phyloP scores from a whole-genome alignment of 176 grass and related monocot genomes.

The Carex cristatella region DNA sequence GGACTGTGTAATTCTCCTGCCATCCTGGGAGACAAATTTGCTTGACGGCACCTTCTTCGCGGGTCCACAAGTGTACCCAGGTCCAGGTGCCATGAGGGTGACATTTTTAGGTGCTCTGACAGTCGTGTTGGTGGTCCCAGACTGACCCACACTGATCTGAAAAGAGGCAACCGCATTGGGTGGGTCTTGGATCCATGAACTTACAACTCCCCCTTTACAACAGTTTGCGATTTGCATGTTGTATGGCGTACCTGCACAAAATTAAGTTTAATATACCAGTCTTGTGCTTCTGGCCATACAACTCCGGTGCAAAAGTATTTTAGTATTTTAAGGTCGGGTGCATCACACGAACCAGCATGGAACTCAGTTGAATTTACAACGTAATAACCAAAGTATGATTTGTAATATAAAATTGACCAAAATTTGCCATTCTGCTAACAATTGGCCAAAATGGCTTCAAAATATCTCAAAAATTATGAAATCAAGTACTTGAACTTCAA shows the following conservation, averaged over 20 bases:
- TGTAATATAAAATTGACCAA: not conserved
- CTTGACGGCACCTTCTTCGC: slow-evolving; percentile 44
- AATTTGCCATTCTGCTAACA: not conserved
- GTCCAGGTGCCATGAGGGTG: slow-evolving; percentile 49
- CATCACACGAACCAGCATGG: not conserved
- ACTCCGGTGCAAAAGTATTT: not conserved
- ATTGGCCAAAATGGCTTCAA: not conserved
- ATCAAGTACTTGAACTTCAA: not conserved
- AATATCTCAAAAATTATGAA: not conserved
- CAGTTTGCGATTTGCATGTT: slow-evolving; percentile 61
- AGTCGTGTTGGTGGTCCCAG: slow-evolving; percentile 65
- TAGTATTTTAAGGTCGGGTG: not conserved
- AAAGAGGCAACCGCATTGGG: slow-evolving; percentile 43
- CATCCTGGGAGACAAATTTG: slow-evolving; percentile 51
- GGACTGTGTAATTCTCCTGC: slow-evolving; percentile 60
- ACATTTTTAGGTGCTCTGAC: slow-evolving; percentile 45
- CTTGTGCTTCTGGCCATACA: not conserved
- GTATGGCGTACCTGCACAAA: slow-evolving; percentile 24
- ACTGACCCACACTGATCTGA: slow-evolving; percentile 57
- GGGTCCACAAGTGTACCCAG: slow-evolving; percentile 57
- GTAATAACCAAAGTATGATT: not conserved
- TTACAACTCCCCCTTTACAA: slow-evolving; percentile 66
- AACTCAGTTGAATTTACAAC: not conserved
- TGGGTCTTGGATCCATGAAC: slow-evolving; percentile 62
- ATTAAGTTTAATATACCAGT: not conserved